A percentile compares a stretch with the other conserved stretches of the same genome.
Conservation (phyloP, 2,329 filamentous ascomycete species). For the Colletotrichum acutatum region DNA sequence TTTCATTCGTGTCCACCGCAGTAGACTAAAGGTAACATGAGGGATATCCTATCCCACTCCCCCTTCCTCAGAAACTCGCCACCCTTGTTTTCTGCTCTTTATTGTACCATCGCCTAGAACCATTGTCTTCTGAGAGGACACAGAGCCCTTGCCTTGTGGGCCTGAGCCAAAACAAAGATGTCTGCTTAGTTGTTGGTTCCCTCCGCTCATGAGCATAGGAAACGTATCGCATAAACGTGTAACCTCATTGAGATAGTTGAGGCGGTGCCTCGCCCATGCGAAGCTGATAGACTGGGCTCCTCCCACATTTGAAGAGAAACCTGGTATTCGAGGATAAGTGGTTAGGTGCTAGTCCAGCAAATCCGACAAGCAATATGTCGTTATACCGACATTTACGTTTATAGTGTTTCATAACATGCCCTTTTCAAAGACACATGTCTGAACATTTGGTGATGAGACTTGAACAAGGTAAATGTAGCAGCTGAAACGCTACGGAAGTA, state of each 20-base stretch:
- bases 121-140: not conserved
- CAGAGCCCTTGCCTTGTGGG: not conserved
- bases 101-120: not conserved
- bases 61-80: not conserved
- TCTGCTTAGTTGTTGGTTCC: not conserved
- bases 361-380: conserved; percentile 23
- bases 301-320: not conserved
- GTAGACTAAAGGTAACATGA: conserved; percentile 11
- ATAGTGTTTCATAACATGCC: conserved; percentile 14
- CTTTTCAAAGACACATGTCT: conserved; percentile 3
- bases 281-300: not conserved
- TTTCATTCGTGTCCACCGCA: conserved; percentile 35
- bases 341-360: conserved; percentile 8
- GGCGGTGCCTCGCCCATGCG: not conserved
- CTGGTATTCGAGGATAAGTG: conserved; percentile 11
- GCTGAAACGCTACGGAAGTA: conserved; percentile 9
- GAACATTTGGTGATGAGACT: conserved; percentile 8
- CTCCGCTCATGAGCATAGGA: not conserved
- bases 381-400: conserved; percentile 10
- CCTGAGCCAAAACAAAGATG: not conserved
- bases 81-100: conserved; percentile 8
- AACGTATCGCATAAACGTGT: not conserved
- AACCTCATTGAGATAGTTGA: not conserved
- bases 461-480: conserved; percentile 14
- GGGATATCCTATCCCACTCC: conserved; percentile 1